A percentile compares a stretch with the other conserved stretches of the same genome.
Evolutionary conservation across 352 stramenopile genomes (phyloP).

Genomic region (Phytophthora pseudosyringae): DNA sequence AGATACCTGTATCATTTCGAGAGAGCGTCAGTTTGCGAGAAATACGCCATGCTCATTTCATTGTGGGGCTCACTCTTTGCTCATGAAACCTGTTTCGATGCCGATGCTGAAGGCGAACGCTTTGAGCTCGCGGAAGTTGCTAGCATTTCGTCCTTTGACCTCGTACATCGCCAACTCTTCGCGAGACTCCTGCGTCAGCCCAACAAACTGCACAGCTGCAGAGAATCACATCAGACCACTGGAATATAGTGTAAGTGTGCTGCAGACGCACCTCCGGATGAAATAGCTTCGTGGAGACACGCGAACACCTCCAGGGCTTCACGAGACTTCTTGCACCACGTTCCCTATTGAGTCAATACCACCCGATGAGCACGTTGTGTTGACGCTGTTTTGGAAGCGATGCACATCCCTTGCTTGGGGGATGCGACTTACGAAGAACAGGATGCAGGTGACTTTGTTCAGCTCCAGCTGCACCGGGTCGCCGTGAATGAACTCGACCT

Average conservation of each 20-base stretch:
- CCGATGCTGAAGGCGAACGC: conserved; percentile 64
- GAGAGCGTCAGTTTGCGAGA: conserved; percentile 8
- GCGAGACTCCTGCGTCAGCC: conserved; percentile 70
- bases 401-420: background rate
- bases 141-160: conserved; percentile 59
- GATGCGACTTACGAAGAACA: conserved; percentile 72
- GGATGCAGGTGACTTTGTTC: conserved; percentile 72
- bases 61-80: conserved; percentile 56
- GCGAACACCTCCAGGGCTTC: conserved; percentile 57
- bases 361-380: background rate
- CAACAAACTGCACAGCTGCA: conserved; percentile 65
- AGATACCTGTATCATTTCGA: conserved; percentile 47
- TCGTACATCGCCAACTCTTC: conserved; percentile 71
- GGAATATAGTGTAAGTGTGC: conserved; percentile 1
- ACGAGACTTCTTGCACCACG: conserved; percentile 67
- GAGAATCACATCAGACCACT: conserved; percentile 4
- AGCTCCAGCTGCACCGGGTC: conserved; percentile 45
- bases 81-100: conserved; percentile 76
- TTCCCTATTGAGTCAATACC: conserved; percentile 42
- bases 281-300: conserved; percentile 44
- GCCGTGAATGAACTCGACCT: conserved; percentile 69
- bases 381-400: background rate
- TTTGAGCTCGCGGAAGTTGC: conserved; percentile 58
- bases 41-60: conserved; percentile 9
- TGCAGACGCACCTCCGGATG: conserved; percentile 36